Evolutionary conservation across 768 basidiomycete genomes (phyloP), one percentile per base, ranked within the genome.

Genomic region (Hypholoma sublateritium): DNA sequence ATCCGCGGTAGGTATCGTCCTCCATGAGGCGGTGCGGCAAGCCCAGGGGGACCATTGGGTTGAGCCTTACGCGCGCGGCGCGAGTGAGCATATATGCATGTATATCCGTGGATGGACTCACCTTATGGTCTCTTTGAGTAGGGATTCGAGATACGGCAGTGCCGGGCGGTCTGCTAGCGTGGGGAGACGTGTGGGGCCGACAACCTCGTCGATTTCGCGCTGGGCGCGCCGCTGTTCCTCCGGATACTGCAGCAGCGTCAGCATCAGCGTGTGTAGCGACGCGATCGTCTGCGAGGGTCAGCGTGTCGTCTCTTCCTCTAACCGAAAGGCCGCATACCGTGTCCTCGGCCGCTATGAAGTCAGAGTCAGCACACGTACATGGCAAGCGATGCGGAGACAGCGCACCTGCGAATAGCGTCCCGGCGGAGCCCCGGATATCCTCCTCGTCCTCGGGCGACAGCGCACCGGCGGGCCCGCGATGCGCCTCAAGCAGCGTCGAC

Each of bases 371-470:
- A 36, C 51, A 54, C 52, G 48, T 48, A 61, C 59, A 56, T 58
- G 53, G 41, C 9, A 32, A 7, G 28, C 28, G 28, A 1, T 1
- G 34, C 25, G 36, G 25, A 22, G 56, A 25, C 53, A 46, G 32
- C 50, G 54, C 74, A 81, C 80, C 80, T 48, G 75, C 75, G 65
- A 76, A 80, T 47, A 83, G 68, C 6, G 81, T 82, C 28, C 77
- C 81, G 49, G 81, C 80, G n/a, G 79, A 77, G 42, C 80, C 81
- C 71, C 79, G 81, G 64, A 84, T 82, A 65, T 82, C 77, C 55
- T 78, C 74, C 59, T 81, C 80, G 42, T 79, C 79, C 64, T 78
- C 78, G 19, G 64, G 65, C 45, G 68, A 65, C 49, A 77, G 61
- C 44, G 62, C 66, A 16, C 70, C 73, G 53, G 74, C 70, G 37